Percentiles rank a stretch among this genome's conserved stretches.
phyloP scores from a whole-genome alignment of 2,329 filamentous ascomycete species.

The Myriosclerotinia scirpicola region DNA sequence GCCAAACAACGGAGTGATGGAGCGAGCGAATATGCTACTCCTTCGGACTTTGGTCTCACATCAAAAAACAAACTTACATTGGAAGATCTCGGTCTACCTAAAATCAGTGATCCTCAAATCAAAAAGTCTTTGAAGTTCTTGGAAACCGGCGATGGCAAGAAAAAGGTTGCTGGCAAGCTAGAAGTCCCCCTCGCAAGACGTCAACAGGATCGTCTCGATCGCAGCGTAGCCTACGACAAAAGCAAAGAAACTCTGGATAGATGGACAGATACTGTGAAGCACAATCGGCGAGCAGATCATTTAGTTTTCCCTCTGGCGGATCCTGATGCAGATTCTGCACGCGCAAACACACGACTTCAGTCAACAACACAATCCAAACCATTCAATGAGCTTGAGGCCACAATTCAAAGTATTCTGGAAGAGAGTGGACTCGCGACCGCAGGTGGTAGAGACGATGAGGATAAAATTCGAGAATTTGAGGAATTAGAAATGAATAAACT shows the following conservation, averaged over 20 bases:
- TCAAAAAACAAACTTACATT: slow-evolving; percentile 56
- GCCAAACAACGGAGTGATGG: slow-evolving; percentile 43
- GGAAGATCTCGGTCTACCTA: slow-evolving; percentile 69
- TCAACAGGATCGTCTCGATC: slow-evolving; percentile 82
- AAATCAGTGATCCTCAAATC: slow-evolving; percentile 70
- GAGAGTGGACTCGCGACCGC: slow-evolving; percentile 73
- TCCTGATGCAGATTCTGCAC: slow-evolving; percentile 58
- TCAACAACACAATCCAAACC: slow-evolving; percentile 64
- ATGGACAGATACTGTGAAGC: slow-evolving; percentile 94
- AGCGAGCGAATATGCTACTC: slow-evolving; percentile 61
- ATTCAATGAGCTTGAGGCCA: slow-evolving; percentile 78
- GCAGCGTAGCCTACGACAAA: slow-evolving; percentile 80
- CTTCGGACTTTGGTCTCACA: slow-evolving; percentile 58
- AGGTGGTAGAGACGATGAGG: slow-evolving; percentile 60
- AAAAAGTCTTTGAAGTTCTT: slow-evolving; percentile 79
- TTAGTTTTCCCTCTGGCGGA: slow-evolving; percentile 82
- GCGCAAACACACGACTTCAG: slow-evolving; percentile 62
- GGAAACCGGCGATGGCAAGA: slow-evolving; percentile 56
- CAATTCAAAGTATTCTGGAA: slow-evolving; percentile 85
- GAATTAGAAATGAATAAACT: slow-evolving; percentile 70
- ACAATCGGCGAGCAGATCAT: slow-evolving; percentile 88
- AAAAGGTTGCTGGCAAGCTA: slow-evolving; percentile 60
- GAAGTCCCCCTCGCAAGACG: slow-evolving; percentile 80
- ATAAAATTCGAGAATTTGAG: slow-evolving; percentile 67
- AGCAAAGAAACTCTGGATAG: slow-evolving; percentile 86